These are phyloP conservation scores for Penicillium frequentans DNA, from an alignment of 2,329 filamentous ascomycete genomes.

Conservation along the genomic window DNA sequence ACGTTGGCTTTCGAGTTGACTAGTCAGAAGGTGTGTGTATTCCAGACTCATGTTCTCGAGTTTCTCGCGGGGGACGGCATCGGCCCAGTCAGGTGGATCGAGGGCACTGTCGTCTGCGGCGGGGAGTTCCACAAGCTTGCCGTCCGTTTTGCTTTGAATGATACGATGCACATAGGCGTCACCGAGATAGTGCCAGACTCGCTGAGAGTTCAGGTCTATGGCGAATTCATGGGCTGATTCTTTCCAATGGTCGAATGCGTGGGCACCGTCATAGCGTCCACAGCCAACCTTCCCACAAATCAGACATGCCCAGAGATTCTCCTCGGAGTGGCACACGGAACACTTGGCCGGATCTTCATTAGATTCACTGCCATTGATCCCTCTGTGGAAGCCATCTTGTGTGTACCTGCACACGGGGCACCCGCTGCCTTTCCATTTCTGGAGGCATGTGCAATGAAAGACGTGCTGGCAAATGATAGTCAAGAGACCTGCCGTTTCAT, in stretches of 20 bases:
- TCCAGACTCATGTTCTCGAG: slow-evolving; percentile 82
- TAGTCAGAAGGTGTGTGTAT: slow-evolving; percentile 90
- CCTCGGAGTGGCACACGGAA: slow-evolving; percentile 72
- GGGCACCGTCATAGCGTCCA: slow-evolving; percentile 88
- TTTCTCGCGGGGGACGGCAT: slow-evolving; percentile 57
- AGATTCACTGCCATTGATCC: slow-evolving; percentile 52
- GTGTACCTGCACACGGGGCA: slow-evolving; percentile 96
- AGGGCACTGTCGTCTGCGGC: slow-evolving; percentile 50
- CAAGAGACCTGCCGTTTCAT: slow-evolving; percentile 90
- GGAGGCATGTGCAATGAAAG: slow-evolving; percentile 93
- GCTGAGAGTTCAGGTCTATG: slow-evolving; percentile 87
- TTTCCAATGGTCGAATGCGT: slow-evolving; percentile 92
- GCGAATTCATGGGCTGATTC: slow-evolving; percentile 86
- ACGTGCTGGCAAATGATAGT: slow-evolving; percentile 97
- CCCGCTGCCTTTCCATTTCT: slow-evolving; percentile 92
- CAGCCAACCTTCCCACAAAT: slow-evolving; percentile 93
- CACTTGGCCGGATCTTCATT: slow-evolving; percentile 64
- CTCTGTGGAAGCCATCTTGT: slow-evolving; percentile 55
- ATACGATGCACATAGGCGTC: slow-evolving; percentile 95
- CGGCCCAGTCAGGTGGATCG: slow-evolving; percentile 44
- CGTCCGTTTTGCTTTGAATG: slow-evolving; percentile 89
- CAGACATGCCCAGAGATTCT: slow-evolving; percentile 92
- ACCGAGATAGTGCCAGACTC: slow-evolving; percentile 96
- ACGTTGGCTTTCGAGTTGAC: slow-evolving; percentile 88
- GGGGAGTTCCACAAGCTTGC: slow-evolving; percentile 88